phyloP scores from a whole-genome alignment of 441 rosid genomes.

The Metrosideros polymorpha region DNA sequence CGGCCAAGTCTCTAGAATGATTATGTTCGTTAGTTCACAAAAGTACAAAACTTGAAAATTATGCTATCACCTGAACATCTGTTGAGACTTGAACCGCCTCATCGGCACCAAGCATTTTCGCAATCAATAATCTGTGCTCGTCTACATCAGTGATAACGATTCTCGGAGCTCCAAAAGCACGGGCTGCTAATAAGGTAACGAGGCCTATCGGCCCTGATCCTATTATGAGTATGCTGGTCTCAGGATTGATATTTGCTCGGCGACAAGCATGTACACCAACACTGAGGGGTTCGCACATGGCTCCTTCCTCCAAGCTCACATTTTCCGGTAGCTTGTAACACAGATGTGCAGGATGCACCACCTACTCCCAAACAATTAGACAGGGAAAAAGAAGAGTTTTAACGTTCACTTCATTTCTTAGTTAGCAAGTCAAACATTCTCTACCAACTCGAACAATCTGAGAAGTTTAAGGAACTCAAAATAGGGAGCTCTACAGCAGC shows the following conservation, averaged over 20 bases:
- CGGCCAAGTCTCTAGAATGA: neutral
- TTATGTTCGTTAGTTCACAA: neutral
- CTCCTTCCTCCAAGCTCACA: constrained; percentile 96
- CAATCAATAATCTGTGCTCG: constrained; percentile 67
- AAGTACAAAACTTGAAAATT: neutral
- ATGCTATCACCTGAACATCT: constrained; percentile 36
- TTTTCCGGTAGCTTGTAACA: constrained; percentile 91
- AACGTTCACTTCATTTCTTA: neutral
- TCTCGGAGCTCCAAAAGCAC: constrained; percentile 85
- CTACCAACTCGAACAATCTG: neutral
- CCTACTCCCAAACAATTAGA: constrained; percentile 22
- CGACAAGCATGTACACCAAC: constrained; percentile 97
- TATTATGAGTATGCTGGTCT: constrained; percentile 65
- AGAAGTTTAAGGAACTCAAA: neutral
- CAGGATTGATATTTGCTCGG: constrained; percentile 76
- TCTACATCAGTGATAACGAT: constrained; percentile 78
- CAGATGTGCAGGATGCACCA: constrained; percentile 85
- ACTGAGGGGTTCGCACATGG: constrained; percentile 97
- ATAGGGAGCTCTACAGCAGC: neutral
- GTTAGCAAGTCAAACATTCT: neutral
- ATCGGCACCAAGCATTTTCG: constrained; percentile 73
- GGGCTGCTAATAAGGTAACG: constrained; percentile 77
- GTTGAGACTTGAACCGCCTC: constrained; percentile 58
- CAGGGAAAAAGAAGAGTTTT: neutral
- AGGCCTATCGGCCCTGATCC: constrained; percentile 99